Percentiles rank a stretch among this genome's conserved stretches.
Conservation (phyloP, 805 yeast genomes). For the Nakazawaea populi region DNA sequence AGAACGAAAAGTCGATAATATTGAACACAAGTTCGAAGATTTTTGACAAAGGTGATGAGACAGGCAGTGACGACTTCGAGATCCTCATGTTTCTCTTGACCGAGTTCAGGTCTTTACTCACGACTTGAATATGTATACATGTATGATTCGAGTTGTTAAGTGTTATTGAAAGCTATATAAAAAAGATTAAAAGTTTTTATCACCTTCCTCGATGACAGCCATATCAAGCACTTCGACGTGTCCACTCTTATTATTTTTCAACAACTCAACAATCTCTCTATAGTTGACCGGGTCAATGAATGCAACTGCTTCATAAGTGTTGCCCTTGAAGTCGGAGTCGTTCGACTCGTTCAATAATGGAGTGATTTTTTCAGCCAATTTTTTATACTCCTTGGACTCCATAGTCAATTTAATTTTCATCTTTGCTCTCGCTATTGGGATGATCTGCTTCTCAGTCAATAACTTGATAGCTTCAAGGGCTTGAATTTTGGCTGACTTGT, state of each 20-base stretch:
- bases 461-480: conserved; percentile 88
- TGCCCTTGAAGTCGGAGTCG: conserved; percentile 32
- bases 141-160: no score
- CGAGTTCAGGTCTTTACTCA: neutral
- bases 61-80: conserved; percentile 28
- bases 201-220: conserved; percentile 74
- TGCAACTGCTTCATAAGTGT: conserved; percentile 28
- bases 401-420: conserved; percentile 78
- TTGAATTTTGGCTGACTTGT: conserved; percentile 75
- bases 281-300: conserved; percentile 84
- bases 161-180: no score
- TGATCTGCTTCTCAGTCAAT: conserved; percentile 69
- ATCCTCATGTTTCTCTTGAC: conserved; percentile 21
- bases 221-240: conserved; percentile 79
- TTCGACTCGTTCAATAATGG: conserved; percentile 12
- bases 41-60: conserved; percentile 27
- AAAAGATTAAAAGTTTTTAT: conserved; percentile 14
- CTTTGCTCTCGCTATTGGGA: conserved; percentile 91
- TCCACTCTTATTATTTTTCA: conserved; percentile 45
- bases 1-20: conserved; percentile 30
- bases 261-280: conserved; percentile 58
- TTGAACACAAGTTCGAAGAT: conserved; percentile 29
- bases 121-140: neutral
- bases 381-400: conserved; percentile 45
- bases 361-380: conserved; percentile 25